Evolutionary conservation across 768 basidiomycete genomes (phyloP).

Genomic region (Mycena crocata): DNA sequence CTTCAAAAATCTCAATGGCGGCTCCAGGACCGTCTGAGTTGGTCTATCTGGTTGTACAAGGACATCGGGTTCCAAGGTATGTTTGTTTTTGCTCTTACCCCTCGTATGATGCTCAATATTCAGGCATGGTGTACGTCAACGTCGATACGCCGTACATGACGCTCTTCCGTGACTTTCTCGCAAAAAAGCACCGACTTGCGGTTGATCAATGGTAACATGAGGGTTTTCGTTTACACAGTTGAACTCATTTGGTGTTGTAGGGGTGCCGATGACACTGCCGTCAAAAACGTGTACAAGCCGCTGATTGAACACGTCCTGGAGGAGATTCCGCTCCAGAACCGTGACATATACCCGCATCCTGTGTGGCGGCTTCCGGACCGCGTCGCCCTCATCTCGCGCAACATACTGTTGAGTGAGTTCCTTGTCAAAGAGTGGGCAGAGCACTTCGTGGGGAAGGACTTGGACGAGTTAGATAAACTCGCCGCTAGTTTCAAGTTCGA

Average conservation of each 20-base stretch:
- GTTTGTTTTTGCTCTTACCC: not conserved
- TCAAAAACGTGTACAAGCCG: constrained; percentile 72
- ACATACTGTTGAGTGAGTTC: constrained; percentile 78
- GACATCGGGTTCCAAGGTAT: constrained; percentile 74
- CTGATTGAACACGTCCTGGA: constrained; percentile 70
- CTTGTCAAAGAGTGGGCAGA: constrained; percentile 81
- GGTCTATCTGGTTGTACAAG: constrained; percentile 92
- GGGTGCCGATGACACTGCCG: constrained; percentile 73
- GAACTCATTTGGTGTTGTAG: too few species aligned
- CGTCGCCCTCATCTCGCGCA: constrained; percentile 68
- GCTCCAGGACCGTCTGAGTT: constrained; percentile 69
- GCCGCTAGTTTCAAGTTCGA: constrained; percentile 83
- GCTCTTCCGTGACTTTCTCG: constrained; percentile 75
- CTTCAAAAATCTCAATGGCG: not conserved
- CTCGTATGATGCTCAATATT: not conserved
- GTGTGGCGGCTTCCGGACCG: constrained; percentile 71
- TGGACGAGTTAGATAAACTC: constrained; percentile 74
- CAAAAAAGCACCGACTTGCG: constrained; percentile 84
- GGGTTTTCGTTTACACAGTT: too few species aligned
- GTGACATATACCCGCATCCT: constrained; percentile 68
- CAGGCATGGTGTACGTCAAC: constrained; percentile 83
- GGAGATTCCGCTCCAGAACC: constrained; percentile 64
- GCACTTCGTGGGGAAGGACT: constrained; percentile 68
- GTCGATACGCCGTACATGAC: constrained; percentile 78
- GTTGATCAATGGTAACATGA: constrained; percentile 67